Percentiles rank a stretch among this genome's conserved stretches.
Conservation (phyloP, 345 rosid genomes). For the Citrus unshiu region DNA sequence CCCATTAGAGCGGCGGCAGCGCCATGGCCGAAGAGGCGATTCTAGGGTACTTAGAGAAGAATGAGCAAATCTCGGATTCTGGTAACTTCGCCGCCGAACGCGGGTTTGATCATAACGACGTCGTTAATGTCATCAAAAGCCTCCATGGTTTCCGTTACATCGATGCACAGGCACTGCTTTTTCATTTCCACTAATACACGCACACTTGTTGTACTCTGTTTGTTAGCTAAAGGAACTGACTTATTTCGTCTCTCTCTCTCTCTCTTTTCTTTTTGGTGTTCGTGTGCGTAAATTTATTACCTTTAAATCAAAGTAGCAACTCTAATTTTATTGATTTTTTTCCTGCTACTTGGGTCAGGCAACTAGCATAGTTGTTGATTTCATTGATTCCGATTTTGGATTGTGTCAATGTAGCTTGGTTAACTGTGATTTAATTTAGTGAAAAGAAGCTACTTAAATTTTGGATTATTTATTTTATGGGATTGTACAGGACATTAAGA, state of each 20-base stretch:
- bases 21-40: constrained; percentile 75
- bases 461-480: background rate
- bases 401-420: background rate
- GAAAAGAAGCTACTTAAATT: background rate
- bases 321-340: background rate
- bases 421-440: background rate
- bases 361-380: too few species aligned
- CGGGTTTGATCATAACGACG: constrained; percentile 59
- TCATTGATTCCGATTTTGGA: background rate
- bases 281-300: background rate
- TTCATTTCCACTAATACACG: background rate
- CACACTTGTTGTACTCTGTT: background rate
- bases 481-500: constrained; percentile 58
- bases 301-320: background rate
- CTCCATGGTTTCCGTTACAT: constrained; percentile 75
- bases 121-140: constrained; percentile 77
- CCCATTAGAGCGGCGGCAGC: too few species aligned
- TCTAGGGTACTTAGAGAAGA: constrained; percentile 44
- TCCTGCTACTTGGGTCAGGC: background rate
- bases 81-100: constrained; percentile 55
- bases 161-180: constrained; percentile 47
- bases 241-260: too few species aligned
- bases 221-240: background rate
- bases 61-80: constrained; percentile 60
- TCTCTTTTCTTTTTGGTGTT: too few species aligned